These are phyloP conservation scores for Fistulinella prunicolor DNA, from an alignment of 768 basidiomycete species.

Conservation along the genomic window DNA sequence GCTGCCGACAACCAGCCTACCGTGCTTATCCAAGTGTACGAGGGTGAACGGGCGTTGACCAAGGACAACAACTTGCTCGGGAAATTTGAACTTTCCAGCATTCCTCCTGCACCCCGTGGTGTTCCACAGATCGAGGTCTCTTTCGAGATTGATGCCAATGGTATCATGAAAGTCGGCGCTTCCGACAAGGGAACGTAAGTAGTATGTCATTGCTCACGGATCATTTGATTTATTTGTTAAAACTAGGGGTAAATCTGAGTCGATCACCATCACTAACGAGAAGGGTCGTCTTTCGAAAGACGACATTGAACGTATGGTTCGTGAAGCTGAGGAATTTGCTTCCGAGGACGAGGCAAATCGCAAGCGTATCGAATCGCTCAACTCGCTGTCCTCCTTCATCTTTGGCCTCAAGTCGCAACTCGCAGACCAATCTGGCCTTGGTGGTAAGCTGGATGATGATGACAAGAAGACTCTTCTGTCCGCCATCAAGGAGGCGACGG, in stretches of 20 bases:
- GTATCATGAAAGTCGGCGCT: conserved; percentile 94
- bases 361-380: conserved; percentile 83
- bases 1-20: conserved; percentile 98
- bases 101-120: conserved; percentile 95
- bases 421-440: conserved; percentile 83
- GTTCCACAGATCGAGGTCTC: conserved; percentile 98
- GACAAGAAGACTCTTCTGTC: conserved; percentile 83
- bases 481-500: conserved; percentile 82
- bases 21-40: conserved; percentile 96
- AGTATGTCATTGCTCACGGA: accelerated
- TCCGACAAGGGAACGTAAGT: conserved; percentile 91
- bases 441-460: conserved; percentile 78
- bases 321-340: conserved; percentile 89
- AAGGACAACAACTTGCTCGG: conserved; percentile 99
- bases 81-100: conserved; percentile 96
- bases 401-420: conserved; percentile 88
- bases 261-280: conserved; percentile 95
- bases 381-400: conserved; percentile 76
- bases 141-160: conserved; percentile 97
- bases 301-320: conserved; percentile 97
- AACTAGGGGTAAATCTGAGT: conserved; percentile 94
- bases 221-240: conserved; percentile 30
- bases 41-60: conserved; percentile 97
- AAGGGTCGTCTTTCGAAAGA: conserved; percentile 97
- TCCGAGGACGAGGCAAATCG: conserved; percentile 75